Percentiles rank a stretch among this genome's conserved stretches.
Conservation (phyloP, 805 yeast genomes). For the Saccharomycopsis sp. region DNA sequence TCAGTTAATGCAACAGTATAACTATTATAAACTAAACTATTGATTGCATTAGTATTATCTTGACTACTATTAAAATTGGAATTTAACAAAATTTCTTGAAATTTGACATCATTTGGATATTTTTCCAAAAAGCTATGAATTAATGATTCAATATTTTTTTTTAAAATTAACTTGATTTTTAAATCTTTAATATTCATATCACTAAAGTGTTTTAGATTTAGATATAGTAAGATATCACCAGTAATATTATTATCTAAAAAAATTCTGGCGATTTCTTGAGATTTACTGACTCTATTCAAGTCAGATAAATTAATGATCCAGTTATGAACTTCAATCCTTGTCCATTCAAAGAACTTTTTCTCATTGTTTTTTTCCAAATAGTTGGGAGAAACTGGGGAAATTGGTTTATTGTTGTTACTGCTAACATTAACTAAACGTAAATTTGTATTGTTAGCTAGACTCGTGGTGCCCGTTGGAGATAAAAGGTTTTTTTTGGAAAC, state of each 20-base stretch:
- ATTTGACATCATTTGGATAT: constrained; percentile 1
- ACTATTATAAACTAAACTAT: not conserved
- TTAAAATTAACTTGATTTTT: constrained; percentile 12
- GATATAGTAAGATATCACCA: constrained; percentile 16
- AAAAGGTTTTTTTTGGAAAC: not conserved
- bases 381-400: constrained; percentile 16
- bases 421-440: not conserved
- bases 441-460: no score
- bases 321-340: constrained; percentile 17
- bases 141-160: constrained; percentile 13
- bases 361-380: constrained; percentile 12
- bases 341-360: constrained; percentile 17
- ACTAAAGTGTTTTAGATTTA: constrained; percentile 11
- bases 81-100: constrained; percentile 6
- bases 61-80: constrained; percentile 3
- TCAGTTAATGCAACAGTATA: constrained; percentile 6
- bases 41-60: not conserved
- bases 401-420: not conserved
- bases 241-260: constrained; percentile 17
- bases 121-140: constrained; percentile 3
- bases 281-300: constrained; percentile 12
- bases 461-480: not conserved
- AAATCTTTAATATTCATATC: constrained; percentile 17
- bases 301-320: constrained; percentile 17
- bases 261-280: constrained; percentile 14